Base-by-base conservation (phyloP, 2,329 filamentous ascomycete genomes). In the Acrocalymma vagum region DNA sequence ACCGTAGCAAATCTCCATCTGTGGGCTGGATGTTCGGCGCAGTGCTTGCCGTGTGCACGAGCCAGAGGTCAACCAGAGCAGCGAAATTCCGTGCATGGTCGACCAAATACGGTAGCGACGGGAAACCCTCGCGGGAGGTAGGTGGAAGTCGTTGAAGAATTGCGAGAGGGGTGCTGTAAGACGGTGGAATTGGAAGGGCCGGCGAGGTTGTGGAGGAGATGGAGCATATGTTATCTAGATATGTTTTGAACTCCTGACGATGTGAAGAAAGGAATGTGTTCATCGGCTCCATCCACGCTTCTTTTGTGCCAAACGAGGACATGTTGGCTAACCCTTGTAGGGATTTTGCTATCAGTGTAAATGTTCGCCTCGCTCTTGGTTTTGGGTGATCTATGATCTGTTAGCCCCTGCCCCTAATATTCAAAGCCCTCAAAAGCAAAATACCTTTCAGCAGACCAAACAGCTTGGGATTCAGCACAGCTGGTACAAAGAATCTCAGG, bases 221-320 rank as follows among this genome's bases (percentile, higher is more conserved):
- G 7, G 86, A 83, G 73, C 93, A 96, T 30, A 96, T 83, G 20
- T 84, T 79, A 63, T 97, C 92, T 45, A 96, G 87, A 58, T 92
- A 96, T 30, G 86, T 81, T 66, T 92, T 95, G 70, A 96, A 90
- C 25, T 88, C 82, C 56, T 86, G 80, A 14, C 91, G 83, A 60
- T 95, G 86, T 1, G 83, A 78, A 7, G 78, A 80, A 30, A 97
- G 75, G 58, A 96, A 96, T 28, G 82, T 82, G 63, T 96, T 97
- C 93, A 97, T 97, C 0, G 91, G 91, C 72, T 96, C 92, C 92
- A 97, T 96, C 90, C 91, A 97, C n/a, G 87, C 85, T 69, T 97
- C 93, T 65, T 96, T 95, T 63, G 88, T 92, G 26, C 93, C 93
- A 63, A 96, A 96, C 0, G 84, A 90, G 2, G 90, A 89, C 71